Percentiles rank a stretch among this genome's conserved stretches.
Evolutionary conservation across 495 filamentous ascomycete species (phyloP).

Genomic region (Wilcoxina mikolae): DNA sequence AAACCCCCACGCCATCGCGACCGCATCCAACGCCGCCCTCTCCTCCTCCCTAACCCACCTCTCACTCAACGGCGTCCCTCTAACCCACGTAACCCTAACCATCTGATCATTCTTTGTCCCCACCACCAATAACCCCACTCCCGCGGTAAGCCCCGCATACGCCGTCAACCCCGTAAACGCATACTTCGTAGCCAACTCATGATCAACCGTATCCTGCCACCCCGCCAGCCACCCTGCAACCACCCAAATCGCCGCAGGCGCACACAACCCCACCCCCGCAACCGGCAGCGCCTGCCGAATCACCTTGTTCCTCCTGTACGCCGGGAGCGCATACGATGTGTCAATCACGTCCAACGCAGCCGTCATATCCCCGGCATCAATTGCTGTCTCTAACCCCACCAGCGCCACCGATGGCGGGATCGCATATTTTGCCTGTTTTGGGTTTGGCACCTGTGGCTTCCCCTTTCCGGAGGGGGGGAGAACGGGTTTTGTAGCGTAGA

Average conservation of each 20-base stretch:
- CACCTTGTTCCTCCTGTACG: constrained; percentile 54
- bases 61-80: constrained; percentile 60
- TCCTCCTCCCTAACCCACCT: constrained; percentile 93
- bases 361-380: constrained; percentile 57
- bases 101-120: constrained; percentile 87
- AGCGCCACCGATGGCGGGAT: constrained; percentile 52
- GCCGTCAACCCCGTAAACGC: constrained; percentile 65
- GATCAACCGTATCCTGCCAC: constrained; percentile 57
- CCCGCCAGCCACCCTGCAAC: constrained; percentile 45
- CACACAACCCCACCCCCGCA: constrained; percentile 1
- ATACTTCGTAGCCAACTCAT: constrained; percentile 53
- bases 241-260: constrained; percentile 53
- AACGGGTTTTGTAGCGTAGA: constrained; percentile 68
- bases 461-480: constrained; percentile 39
- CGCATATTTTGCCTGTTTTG: constrained; percentile 52
- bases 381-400: constrained; percentile 58
- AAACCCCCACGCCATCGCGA: constrained; percentile 83
- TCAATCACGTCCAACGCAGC: constrained; percentile 69
- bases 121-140: constrained; percentile 67
- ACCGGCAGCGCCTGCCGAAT: constrained; percentile 31
- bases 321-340: constrained; percentile 54
- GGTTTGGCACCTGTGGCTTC: constrained; percentile 45
- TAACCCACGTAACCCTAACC: constrained; percentile 76
- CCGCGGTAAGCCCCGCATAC: constrained; percentile 63
- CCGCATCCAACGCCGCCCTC: constrained; percentile 69